A percentile compares a stretch with the other conserved stretches of the same genome.
Conservation (phyloP, 1,284 basidiomycete species). For the Cystobasidium sp. region DNA sequence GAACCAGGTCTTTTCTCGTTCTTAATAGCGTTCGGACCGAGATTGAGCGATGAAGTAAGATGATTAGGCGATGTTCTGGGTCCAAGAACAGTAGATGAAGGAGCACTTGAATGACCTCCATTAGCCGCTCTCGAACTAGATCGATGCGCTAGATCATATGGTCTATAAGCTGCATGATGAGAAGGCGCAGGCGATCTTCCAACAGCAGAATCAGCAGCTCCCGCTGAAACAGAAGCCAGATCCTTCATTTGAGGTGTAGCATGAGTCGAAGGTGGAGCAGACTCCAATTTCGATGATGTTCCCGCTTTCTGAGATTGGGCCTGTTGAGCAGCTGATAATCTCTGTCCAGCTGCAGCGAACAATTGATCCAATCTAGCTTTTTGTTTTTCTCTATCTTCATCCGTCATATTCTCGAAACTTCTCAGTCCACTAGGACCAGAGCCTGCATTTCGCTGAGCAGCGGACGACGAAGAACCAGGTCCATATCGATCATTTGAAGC, state of each 20-base stretch:
- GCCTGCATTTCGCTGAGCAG: neutral
- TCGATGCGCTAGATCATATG: constrained; percentile 24
- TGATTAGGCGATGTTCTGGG: constrained; percentile 12
- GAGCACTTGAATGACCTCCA: constrained; percentile 5
- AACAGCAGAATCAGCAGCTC: constrained; percentile 15
- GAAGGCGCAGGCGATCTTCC: constrained; percentile 17
- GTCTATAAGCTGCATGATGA: constrained; percentile 21
- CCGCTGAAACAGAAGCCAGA: neutral
- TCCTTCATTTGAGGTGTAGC: neutral
- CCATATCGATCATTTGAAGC: constrained; percentile 5
- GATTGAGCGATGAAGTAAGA: constrained; percentile 8
- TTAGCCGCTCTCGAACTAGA: constrained; percentile 10
- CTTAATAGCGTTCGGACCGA: neutral
- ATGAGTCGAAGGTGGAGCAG: neutral
- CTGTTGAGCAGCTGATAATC: constrained; percentile 21
- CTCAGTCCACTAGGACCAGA: neutral
- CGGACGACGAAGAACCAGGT: neutral
- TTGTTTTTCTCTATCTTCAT: constrained; percentile 34
- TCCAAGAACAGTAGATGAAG: neutral
- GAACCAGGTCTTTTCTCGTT: constrained; percentile 17
- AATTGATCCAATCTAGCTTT: constrained; percentile 25
- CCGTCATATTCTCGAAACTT: neutral
- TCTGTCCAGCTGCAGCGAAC: constrained; percentile 30
- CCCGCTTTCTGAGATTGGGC: constrained; percentile 2
- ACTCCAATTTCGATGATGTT: neutral